These are phyloP conservation scores for Triadica sebifera DNA, from an alignment of 345 rosid species.

Conservation along the genomic window DNA sequence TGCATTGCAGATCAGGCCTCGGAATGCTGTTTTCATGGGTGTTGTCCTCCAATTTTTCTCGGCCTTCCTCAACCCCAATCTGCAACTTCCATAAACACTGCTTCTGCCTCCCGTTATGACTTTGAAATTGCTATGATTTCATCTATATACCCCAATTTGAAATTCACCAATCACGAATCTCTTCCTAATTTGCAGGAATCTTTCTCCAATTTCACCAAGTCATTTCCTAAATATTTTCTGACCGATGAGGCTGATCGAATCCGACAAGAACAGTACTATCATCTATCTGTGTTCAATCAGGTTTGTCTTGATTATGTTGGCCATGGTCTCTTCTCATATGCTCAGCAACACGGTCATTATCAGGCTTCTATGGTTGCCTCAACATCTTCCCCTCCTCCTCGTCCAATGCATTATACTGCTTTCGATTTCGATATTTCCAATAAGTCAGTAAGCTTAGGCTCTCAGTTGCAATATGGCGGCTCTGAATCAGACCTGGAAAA, in stretches of 20 bases:
- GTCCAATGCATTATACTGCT: background rate
- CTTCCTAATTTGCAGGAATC: conserved; percentile 64
- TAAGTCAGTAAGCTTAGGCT: conserved; percentile 44
- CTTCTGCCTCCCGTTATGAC: conserved; percentile 36
- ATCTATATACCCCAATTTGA: conserved; percentile 38
- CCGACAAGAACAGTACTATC: conserved; percentile 56
- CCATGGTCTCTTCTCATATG: conserved; percentile 77
- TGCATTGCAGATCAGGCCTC: conserved; percentile 41
- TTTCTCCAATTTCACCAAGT: conserved; percentile 40
- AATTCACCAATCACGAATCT: conserved; percentile 84
- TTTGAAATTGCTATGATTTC: conserved; percentile 45
- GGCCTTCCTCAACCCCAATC: conserved; percentile 20
- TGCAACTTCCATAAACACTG: background rate
- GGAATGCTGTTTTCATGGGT: conserved; percentile 48
- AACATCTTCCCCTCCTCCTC: conserved; percentile 24
- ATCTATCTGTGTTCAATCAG: conserved; percentile 48
- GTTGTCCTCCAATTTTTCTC: conserved; percentile 31
- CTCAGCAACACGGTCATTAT: conserved; percentile 32
- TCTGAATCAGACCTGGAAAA: conserved; percentile 50
- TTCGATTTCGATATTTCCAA: conserved; percentile 40
- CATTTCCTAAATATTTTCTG: conserved; percentile 51
- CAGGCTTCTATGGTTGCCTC: conserved; percentile 17
- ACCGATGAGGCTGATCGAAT: conserved; percentile 59
- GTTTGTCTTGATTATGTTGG: conserved; percentile 64
- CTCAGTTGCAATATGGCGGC: conserved; percentile 37